Percentiles rank a stretch among this genome's conserved stretches.
Evolutionary conservation across 2,329 filamentous ascomycete species (phyloP).

Genomic region (Cercospora berteroae): DNA sequence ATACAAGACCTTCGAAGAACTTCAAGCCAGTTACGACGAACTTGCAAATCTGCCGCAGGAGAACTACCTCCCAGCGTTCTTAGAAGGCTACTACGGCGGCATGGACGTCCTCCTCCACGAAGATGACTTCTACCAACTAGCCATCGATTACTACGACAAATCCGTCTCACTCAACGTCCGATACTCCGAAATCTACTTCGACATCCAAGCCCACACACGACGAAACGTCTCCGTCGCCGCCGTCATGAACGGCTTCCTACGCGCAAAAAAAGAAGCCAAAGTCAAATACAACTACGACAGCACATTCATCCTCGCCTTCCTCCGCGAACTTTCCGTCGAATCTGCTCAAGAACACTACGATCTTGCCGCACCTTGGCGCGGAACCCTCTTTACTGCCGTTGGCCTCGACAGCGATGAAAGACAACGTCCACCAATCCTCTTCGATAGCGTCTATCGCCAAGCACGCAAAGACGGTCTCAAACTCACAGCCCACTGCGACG

Average conservation of each 20-base stretch:
- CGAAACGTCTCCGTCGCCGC: slow-evolving; percentile 37
- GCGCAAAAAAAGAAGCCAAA: slow-evolving; percentile 19
- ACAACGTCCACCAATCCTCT: slow-evolving; percentile 47
- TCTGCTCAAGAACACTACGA: slow-evolving; percentile 43
- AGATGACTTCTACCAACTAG: slow-evolving; percentile 44
- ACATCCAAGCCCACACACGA: slow-evolving; percentile 45
- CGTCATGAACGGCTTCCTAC: slow-evolving; percentile 40
- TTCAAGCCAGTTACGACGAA: slow-evolving; percentile 37
- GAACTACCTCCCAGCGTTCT: slow-evolving; percentile 13
- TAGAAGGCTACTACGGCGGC: slow-evolving; percentile 26
- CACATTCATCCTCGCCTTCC: slow-evolving; percentile 46
- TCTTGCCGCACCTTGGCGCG: slow-evolving; percentile 43
- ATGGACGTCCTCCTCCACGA: slow-evolving; percentile 39
- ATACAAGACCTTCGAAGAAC: slow-evolving; percentile 34
- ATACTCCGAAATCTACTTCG: slow-evolving; percentile 47
- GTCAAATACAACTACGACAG: slow-evolving; percentile 7
- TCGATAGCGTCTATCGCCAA: slow-evolving; percentile 42
- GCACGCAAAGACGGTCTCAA: slow-evolving; percentile 45
- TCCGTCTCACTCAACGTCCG: slow-evolving; percentile 41
- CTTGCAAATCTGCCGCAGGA: slow-evolving; percentile 4
- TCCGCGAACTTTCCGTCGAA: slow-evolving; percentile 43
- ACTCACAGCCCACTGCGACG: slow-evolving; percentile 53
- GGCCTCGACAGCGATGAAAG: slow-evolving; percentile 51
- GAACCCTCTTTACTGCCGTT: slow-evolving; percentile 45
- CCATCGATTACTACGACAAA: slow-evolving; percentile 42